Percentiles rank a stretch among this genome's conserved stretches.
Conservation (phyloP, 176 grass and related monocot species). For the Triticum urartu region DNA sequence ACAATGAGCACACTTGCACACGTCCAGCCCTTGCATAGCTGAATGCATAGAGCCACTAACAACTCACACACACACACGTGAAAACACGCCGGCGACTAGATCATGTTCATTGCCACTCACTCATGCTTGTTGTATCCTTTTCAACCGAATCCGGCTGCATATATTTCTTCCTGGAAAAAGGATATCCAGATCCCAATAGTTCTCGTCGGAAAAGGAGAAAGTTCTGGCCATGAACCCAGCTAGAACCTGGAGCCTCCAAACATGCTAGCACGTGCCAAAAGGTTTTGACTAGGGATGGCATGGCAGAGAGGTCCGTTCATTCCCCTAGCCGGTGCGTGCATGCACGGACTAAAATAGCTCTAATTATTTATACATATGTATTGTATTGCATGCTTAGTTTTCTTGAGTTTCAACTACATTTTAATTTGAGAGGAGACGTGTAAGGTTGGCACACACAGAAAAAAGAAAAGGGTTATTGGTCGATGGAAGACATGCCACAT, state of each 20-base stretch:
- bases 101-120: background rate
- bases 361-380: background rate
- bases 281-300: background rate
- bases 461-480: background rate
- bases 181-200: background rate
- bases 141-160: background rate
- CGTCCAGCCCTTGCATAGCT: too few species aligned
- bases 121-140: background rate
- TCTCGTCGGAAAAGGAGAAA: background rate
- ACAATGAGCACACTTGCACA: fast-evolving
- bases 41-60: too few species aligned
- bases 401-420: background rate
- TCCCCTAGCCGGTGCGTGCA: background rate
- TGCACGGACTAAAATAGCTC: background rate
- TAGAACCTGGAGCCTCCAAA: slow-evolving; percentile 33
- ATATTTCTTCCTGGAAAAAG: background rate
- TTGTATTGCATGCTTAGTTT: background rate
- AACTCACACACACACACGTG: too few species aligned
- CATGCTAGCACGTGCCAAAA: slow-evolving; percentile 25
- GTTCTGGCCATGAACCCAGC: background rate
- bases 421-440: slow-evolving; percentile 5
- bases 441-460: background rate
- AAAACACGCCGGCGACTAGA: too few species aligned
- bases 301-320: background rate
- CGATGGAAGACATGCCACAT: slow-evolving; percentile 30